phyloP scores from a whole-genome alignment of 345 rosid genomes.

The Eutrema japonicum region DNA sequence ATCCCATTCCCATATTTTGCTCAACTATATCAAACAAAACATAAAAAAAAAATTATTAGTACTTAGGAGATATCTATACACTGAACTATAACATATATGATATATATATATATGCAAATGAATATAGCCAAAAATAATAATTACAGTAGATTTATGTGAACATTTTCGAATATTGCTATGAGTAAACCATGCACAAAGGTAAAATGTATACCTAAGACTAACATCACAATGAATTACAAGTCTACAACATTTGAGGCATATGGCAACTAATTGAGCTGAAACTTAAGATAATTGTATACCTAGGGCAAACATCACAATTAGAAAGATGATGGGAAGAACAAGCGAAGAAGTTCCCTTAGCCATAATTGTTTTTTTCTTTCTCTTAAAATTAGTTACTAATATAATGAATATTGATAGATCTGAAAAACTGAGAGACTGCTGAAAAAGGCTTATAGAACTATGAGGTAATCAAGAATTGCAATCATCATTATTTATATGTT shows the following conservation, averaged over 20 bases:
- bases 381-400: too few species aligned
- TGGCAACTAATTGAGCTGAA: background rate
- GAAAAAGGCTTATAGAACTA: background rate
- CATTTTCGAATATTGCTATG: background rate
- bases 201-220: background rate
- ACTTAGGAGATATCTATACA: background rate
- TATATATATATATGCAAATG: background rate
- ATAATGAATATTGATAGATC: background rate
- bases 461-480: background rate
- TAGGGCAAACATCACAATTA: constrained; percentile 8
- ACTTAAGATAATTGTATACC: background rate
- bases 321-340: constrained; percentile 13
- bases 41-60: background rate
- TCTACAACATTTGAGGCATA: background rate
- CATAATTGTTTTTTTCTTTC: background rate
- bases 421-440: background rate
- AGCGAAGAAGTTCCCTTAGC: background rate
- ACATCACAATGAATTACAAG: background rate
- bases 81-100: background rate
- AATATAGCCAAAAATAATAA: background rate
- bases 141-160: background rate
- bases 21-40: background rate
- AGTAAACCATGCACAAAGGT: background rate
- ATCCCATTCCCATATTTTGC: background rate
- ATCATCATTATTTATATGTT: background rate